Evolutionary conservation across 1,284 basidiomycete species (phyloP).

Genomic region (Trichosporon coremiiforme): DNA sequence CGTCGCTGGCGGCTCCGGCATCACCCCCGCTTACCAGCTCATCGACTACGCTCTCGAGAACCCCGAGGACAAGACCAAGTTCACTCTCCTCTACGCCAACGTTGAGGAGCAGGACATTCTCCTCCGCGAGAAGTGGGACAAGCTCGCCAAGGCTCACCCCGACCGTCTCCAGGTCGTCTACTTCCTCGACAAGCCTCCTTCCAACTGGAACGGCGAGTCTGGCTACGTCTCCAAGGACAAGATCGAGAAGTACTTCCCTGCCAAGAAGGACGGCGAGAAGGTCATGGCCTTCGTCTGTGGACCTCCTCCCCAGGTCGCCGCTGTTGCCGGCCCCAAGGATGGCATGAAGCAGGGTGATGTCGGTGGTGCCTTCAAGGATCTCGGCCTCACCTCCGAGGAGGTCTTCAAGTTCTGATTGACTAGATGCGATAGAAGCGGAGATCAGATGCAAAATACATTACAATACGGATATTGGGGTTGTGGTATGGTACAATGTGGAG

Average conservation of each 20-base stretch:
- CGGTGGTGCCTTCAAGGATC: slow-evolving; percentile 78
- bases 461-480: slow-evolving; percentile 2
- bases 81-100: slow-evolving; percentile 89
- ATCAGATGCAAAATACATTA: slow-evolving; percentile 12
- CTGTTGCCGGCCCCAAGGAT: slow-evolving; percentile 64
- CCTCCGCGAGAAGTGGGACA: slow-evolving; percentile 70
- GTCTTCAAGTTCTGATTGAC: slow-evolving; percentile 56
- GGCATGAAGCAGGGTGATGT: slow-evolving; percentile 79
- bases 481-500: background rate
- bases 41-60: slow-evolving; percentile 68
- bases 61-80: slow-evolving; percentile 91
- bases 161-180: slow-evolving; percentile 65
- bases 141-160: slow-evolving; percentile 30
- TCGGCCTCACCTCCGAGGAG: slow-evolving; percentile 78
- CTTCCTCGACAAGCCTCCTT: slow-evolving; percentile 75
- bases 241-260: slow-evolving; percentile 69
- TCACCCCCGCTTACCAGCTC: slow-evolving; percentile 63
- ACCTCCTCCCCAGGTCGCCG: slow-evolving; percentile 81
- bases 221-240: slow-evolving; percentile 75
- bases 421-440: slow-evolving; percentile 10
- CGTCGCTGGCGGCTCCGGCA: slow-evolving; percentile 71
- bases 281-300: slow-evolving; percentile 89
- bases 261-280: slow-evolving; percentile 66
- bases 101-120: slow-evolving; percentile 89
- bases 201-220: slow-evolving; percentile 70